Base-by-base conservation (phyloP, 2,329 filamentous ascomycete genomes). In the Bertia moriformis region DNA sequence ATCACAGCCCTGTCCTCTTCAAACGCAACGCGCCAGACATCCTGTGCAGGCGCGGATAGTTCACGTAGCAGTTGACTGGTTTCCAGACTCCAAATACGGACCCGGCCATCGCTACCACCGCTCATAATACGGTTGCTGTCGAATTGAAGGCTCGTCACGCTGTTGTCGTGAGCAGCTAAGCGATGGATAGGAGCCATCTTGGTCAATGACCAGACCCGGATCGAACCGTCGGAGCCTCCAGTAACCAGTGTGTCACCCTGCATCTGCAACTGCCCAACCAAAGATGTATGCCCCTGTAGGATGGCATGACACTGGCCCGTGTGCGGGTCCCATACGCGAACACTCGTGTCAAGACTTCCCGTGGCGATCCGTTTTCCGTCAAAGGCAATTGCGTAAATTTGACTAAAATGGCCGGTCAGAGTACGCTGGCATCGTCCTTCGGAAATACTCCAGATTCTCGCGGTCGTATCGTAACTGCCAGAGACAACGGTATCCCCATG, bases 1-100 rank as follows among this genome's bases (percentile, higher is more conserved):
- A 94, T 89, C 19, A 98, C 89, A 42, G 89, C 93, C 59, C 95
- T 96, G 60, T 98, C 91, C 47, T 94, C 89, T 54, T 98, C 91
- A 56, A 98, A 98, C 0, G 93, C 91, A 22, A 98, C 89, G 43
- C 91, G 74, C 91, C 91, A 98, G 0, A 98, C 91, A 14, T 89
- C 88, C 53, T 98, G 89, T 1, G 89, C 86, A 39, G 89, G 87
- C 15, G 82, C 78, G 37, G 89, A 89, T 32, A 98, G 72, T 59
- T 98, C 91, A 43, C 91, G 78, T 17, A 98, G 85, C 19, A 94
- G 69, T 42, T 84, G 81, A 3, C 91, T 91, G 2, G 85, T 91
- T 59, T 91, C 87, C 42, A 96, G 66, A 61, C 94, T 89, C 91
- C 91, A 98, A 40, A 98, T 88, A 61, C 96, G 98, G 46, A 98